Evolutionary conservation across 2,329 filamentous ascomycete genomes (phyloP).

Genomic region (Paraconiothyrium sp.): DNA sequence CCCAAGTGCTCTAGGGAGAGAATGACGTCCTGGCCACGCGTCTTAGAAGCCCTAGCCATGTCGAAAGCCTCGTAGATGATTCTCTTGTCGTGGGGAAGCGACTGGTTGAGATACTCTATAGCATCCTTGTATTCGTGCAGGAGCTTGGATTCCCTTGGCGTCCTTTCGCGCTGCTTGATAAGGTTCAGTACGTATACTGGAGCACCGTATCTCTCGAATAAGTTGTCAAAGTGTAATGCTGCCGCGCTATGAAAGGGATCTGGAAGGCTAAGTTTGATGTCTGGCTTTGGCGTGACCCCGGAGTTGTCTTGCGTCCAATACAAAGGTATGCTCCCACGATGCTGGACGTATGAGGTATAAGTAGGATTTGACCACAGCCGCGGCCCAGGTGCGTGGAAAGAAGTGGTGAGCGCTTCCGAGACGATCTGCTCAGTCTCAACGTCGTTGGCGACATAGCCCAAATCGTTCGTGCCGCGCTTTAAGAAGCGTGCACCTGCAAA

Average conservation of each 20-base stretch:
- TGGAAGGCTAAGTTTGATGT: slow-evolving; percentile 93
- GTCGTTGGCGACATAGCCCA: slow-evolving; percentile 97
- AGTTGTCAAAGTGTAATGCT: slow-evolving; percentile 91
- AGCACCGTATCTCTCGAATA: slow-evolving; percentile 92
- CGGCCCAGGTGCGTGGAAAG: slow-evolving; percentile 90
- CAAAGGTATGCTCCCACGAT: slow-evolving; percentile 93
- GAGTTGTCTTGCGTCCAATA: slow-evolving; percentile 98
- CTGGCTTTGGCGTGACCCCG: slow-evolving; percentile 93
- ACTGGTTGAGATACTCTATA: slow-evolving; percentile 93
- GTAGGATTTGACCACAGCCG: slow-evolving; percentile 86
- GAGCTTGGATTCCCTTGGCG: slow-evolving; percentile 89
- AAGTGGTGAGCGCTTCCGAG: slow-evolving; percentile 91
- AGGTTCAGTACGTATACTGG: slow-evolving; percentile 93
- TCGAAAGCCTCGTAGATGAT: slow-evolving; percentile 97
- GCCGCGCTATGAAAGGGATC: slow-evolving; percentile 96
- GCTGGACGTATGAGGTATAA: slow-evolving; percentile 96
- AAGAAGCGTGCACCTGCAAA: slow-evolving; percentile 95
- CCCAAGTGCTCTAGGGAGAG: slow-evolving; percentile 89
- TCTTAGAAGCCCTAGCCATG: slow-evolving; percentile 96
- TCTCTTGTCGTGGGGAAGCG: slow-evolving; percentile 81
- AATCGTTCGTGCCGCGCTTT: slow-evolving; percentile 92
- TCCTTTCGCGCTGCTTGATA: slow-evolving; percentile 84
- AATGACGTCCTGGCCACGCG: slow-evolving; percentile 91
- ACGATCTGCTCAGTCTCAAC: slow-evolving; percentile 99
- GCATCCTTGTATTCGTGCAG: slow-evolving; percentile 87